Percentiles rank a stretch among this genome's conserved stretches.
Conservation (phyloP, 2,329 filamentous ascomycete species). For the Dactylellina haptotyla region DNA sequence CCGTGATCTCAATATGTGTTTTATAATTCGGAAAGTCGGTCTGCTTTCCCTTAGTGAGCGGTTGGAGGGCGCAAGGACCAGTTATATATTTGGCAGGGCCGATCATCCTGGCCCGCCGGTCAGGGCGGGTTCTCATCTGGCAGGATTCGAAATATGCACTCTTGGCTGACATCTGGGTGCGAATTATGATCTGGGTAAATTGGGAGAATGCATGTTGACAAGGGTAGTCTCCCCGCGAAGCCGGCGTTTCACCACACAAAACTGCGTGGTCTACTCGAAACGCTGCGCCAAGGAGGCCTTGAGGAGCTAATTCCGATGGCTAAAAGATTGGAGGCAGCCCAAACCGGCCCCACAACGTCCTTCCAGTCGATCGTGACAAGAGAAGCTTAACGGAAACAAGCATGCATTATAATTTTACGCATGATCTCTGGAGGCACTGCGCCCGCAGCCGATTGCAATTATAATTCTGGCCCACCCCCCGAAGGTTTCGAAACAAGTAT, state of each 20-base stretch:
- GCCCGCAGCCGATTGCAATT: too few species aligned
- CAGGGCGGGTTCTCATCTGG: not conserved
- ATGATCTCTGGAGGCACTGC: too few species aligned
- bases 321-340: too few species aligned
- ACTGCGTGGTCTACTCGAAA: too few species aligned
- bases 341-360: too few species aligned
- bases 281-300: too few species aligned
- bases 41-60: constrained; percentile 57
- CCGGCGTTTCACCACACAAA: constrained; percentile 20
- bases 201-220: constrained; percentile 35
- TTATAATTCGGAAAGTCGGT: constrained; percentile 56
- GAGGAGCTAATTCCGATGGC: too few species aligned
- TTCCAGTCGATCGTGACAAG: too few species aligned
- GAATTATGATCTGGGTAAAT: constrained; percentile 31
- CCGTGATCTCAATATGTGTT: constrained; percentile 12
- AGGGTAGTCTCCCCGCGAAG: constrained; percentile 35
- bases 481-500: too few species aligned
- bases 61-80: constrained; percentile 48
- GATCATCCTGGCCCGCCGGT: constrained; percentile 6
- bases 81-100: constrained; percentile 18
- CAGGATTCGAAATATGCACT: not conserved
- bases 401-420: too few species aligned
- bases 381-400: too few species aligned
- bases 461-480: too few species aligned
- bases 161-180: not conserved